A percentile compares a stretch with the other conserved stretches of the same genome.
These are phyloP conservation scores for Neurospora africana DNA, from an alignment of 495 filamentous ascomycete genomes.

Conservation along the genomic window DNA sequence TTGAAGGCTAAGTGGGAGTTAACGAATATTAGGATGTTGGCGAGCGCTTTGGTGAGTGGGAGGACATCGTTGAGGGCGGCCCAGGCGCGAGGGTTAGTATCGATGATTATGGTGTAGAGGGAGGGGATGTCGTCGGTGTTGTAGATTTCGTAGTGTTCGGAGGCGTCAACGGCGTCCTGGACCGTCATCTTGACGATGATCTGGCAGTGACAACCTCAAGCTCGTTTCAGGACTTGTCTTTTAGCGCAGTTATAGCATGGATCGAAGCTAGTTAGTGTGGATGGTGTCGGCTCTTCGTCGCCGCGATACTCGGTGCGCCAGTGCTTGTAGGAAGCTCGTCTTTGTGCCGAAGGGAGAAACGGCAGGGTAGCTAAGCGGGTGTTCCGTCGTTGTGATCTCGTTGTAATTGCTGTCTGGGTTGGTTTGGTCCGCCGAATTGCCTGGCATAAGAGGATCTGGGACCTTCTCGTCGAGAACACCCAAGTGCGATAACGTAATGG, in stretches of 20 bases:
- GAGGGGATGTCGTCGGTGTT: conserved; percentile 64
- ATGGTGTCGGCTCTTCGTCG: not conserved
- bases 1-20: conserved; percentile 91
- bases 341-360: not conserved
- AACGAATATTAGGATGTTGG: conserved; percentile 90
- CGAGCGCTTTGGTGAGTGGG: conserved; percentile 72
- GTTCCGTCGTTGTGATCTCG: not conserved
- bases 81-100: conserved; percentile 96
- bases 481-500: not conserved
- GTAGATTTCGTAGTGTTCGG: conserved; percentile 64
- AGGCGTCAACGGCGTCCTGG: conserved; percentile 79
- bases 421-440: not conserved
- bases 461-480: not conserved
- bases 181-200: conserved; percentile 17
- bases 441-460: not conserved
- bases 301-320: not conserved
- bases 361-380: not conserved
- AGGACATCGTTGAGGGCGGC: conserved; percentile 62
- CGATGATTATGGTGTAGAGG: conserved; percentile 81
- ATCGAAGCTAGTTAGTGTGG: not conserved
- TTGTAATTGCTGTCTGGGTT: not conserved
- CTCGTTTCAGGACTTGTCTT: not conserved
- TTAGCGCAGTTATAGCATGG: not conserved
- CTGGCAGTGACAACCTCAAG: not conserved
- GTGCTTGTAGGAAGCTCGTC: not conserved